These are phyloP conservation scores for Perkinsus marinus DNA, from an alignment of 169 alveolate genomes.

Conservation along the genomic window DNA sequence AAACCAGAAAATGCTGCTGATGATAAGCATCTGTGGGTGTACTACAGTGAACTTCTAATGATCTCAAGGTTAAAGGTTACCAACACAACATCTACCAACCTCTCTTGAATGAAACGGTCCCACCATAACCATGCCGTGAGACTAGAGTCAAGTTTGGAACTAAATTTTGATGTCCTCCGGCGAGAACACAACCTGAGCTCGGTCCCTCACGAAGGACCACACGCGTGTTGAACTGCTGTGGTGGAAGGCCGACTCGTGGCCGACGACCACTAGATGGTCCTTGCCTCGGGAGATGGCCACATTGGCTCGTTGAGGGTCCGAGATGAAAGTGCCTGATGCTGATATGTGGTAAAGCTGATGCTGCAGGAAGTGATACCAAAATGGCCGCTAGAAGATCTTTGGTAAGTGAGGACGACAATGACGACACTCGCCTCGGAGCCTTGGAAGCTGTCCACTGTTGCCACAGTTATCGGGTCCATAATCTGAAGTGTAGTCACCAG, in stretches of 20 bases:
- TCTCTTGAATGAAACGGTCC: not conserved
- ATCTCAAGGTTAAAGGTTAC: no score
- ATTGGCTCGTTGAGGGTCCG: slow-evolving; percentile 16
- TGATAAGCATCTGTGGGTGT: no score
- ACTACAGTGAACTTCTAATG: no score
- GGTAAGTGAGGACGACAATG: slow-evolving; percentile 12
- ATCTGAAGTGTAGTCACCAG: slow-evolving; percentile 1
- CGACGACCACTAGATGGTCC: slow-evolving; percentile 23
- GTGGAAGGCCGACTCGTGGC: slow-evolving; percentile 16
- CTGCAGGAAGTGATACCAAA: not conserved
- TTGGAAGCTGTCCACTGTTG: slow-evolving; percentile 29
- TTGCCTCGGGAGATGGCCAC: slow-evolving; percentile 23
- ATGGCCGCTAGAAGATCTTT: not conserved
- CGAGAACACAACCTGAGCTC: not conserved
- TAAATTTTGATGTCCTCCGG: not conserved
- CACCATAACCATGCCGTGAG: not conserved
- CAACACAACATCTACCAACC: no score
- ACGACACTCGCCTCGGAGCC: slow-evolving; percentile 21
- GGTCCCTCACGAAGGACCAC: slow-evolving; percentile 15
- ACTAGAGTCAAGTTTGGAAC: not conserved
- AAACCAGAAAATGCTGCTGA: no score
- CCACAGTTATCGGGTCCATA: slow-evolving; percentile 6
- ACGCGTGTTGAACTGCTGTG: not conserved
- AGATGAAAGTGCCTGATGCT: slow-evolving; percentile 1
- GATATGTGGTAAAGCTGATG: not conserved